Base-by-base conservation (phyloP, 2,329 filamentous ascomycete genomes). In the Fusarium robinianum region DNA sequence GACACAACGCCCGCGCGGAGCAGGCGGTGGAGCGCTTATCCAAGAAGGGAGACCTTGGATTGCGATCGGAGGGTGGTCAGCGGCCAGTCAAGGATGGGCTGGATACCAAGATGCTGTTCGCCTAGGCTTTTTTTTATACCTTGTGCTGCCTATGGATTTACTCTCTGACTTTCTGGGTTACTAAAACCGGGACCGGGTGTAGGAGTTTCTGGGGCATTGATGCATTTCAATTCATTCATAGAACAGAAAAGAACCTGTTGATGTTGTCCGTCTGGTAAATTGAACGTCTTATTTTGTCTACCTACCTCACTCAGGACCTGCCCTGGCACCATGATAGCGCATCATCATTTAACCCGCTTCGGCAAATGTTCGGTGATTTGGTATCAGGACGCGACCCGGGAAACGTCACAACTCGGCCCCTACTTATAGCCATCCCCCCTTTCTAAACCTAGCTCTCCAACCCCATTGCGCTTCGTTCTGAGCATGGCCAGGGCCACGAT, bases 1-100 rank as follows among this genome's bases (percentile, higher is more conserved):
- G 83, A 57, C 92, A 95, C 72, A 88, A 88, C 57, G 77, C 79
- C 42, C 79, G 94, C 49, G 81, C 84, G 19, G 90, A 95, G 64
- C 83, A 87, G 58, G 75, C 80, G 55, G 76, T 86, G 35, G 88
- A 92, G 63, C 79, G 84, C 53, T 74, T 85, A 62, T 79, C 83
- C 42, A 94, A 87, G 77, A 87, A 82, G 70, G 83, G 83, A 27
- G 83, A 87, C 17, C 70, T 99, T 46, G 90, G 91, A 17, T 72
- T 97, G 56, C 78, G 82, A 58, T 83, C 81, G 6, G 76, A 78
- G 45, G 84, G 85, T 10, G 82, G 83, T 27, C 76, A 78, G 47
- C 79, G 78, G 70, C 76, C 74, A 63, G 78, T 81, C 59, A 77
- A 76, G 57, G 81, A 88, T 67, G 83, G 83, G 54, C 73, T 96